phyloP scores from a whole-genome alignment of 352 stramenopile species.

The Phytophthora podocarpi region DNA sequence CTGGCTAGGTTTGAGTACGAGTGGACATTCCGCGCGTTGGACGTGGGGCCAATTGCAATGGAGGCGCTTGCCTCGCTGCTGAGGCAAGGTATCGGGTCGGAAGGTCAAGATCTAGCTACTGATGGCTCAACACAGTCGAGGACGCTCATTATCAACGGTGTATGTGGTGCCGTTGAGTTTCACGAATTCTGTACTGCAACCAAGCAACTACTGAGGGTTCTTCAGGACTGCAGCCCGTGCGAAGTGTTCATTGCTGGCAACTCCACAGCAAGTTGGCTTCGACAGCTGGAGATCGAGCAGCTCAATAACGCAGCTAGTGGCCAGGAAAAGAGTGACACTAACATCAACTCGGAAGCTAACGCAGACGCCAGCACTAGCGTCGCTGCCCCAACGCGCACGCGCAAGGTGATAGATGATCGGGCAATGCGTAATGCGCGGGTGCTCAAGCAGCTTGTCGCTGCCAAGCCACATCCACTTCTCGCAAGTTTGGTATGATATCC shows the following conservation, averaged over 20 bases:
- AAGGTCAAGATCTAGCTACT: not conserved
- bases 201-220: slow-evolving; percentile 23
- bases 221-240: slow-evolving; percentile 1
- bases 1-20: slow-evolving; percentile 43
- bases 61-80: slow-evolving; percentile 31
- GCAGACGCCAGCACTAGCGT: not conserved
- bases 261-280: slow-evolving; percentile 32
- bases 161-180: slow-evolving; percentile 62
- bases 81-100: not conserved
- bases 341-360: too few species aligned
- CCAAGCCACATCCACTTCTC: slow-evolving; percentile 47
- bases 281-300: slow-evolving; percentile 17
- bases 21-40: slow-evolving; percentile 67
- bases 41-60: slow-evolving; percentile 62
- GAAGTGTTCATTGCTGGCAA: slow-evolving; percentile 33
- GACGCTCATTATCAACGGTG: slow-evolving; percentile 51
- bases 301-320: not conserved
- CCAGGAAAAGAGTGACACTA: not conserved
- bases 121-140: not conserved
- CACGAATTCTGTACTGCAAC: slow-evolving; percentile 54
- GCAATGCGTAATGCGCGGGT: slow-evolving; percentile 38
- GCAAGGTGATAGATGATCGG: slow-evolving; percentile 31
- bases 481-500: slow-evolving; percentile 14
- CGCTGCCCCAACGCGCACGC: not conserved
- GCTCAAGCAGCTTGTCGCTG: slow-evolving; percentile 48